phyloP scores from a whole-genome alignment of 306 rosid genomes.

The Gastrolobium villosum region DNA sequence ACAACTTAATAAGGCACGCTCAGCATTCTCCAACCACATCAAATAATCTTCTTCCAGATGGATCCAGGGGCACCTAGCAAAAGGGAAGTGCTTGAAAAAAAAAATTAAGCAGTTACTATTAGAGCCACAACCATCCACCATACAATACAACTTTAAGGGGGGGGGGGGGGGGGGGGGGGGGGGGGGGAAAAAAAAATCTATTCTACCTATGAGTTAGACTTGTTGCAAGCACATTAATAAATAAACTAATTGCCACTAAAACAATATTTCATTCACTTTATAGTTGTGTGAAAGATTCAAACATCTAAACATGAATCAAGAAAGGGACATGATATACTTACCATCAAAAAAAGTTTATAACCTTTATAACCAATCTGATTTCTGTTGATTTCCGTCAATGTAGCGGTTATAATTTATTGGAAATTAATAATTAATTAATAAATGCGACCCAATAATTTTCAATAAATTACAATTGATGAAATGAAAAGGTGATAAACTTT shows the following conservation, averaged over 20 bases:
- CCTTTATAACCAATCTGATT: too few species aligned
- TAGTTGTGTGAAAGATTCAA: too few species aligned
- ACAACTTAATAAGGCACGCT: neutral
- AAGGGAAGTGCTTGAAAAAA: neutral
- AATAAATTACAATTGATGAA: too few species aligned
- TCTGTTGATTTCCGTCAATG: too few species aligned
- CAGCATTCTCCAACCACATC: slow-evolving; percentile 24
- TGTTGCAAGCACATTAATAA: slow-evolving; percentile 15
- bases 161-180: too few species aligned
- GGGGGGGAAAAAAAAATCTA: too few species aligned
- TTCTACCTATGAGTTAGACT: neutral
- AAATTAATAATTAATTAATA: too few species aligned
- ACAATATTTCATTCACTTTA: neutral
- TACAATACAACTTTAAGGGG: neutral
- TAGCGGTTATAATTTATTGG: too few species aligned
- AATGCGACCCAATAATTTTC: too few species aligned
- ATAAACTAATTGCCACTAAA: neutral
- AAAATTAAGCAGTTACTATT: neutral
- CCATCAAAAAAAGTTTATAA: too few species aligned
- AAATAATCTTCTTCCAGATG: neutral
- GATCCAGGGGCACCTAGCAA: neutral
- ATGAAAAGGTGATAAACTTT: too few species aligned
- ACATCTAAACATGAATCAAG: neutral
- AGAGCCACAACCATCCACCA: neutral
- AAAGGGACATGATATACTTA: too few species aligned